phyloP scores from a whole-genome alignment of 140 eudicot genomes.

The Bidens hawaiensis region DNA sequence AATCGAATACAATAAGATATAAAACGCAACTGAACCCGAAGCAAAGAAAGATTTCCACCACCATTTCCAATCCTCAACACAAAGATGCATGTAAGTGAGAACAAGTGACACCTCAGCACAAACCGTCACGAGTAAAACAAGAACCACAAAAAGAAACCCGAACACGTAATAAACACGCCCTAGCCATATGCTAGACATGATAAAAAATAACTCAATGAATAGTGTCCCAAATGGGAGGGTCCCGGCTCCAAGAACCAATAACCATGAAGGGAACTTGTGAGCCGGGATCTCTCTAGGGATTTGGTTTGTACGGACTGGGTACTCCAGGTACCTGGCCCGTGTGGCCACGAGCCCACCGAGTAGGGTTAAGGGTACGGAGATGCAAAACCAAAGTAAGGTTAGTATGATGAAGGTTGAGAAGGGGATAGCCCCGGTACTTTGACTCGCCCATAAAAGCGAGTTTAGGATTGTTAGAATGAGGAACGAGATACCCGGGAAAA shows the following conservation, averaged over 20 bases:
- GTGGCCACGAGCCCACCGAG: slow-evolving; percentile 39
- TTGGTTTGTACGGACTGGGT: slow-evolving; percentile 45
- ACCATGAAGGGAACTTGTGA: slow-evolving; percentile 46
- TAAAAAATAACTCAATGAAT: slow-evolving; percentile 51
- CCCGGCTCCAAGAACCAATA: slow-evolving; percentile 38
- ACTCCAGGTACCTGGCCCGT: slow-evolving; percentile 32
- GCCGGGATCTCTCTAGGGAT: slow-evolving; percentile 51
- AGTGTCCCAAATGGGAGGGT: slow-evolving; percentile 54
- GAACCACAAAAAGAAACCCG: slow-evolving; percentile 41
- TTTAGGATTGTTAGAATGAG: slow-evolving; percentile 38
- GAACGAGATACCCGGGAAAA: slow-evolving; percentile 48
- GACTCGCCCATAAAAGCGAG: slow-evolving; percentile 41
- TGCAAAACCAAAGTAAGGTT: slow-evolving; percentile 50
- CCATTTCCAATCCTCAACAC: slow-evolving; percentile 64
- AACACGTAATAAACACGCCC: slow-evolving; percentile 52
- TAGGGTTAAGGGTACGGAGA: slow-evolving; percentile 38
- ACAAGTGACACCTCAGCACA: slow-evolving; percentile 56
- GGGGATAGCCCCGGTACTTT: slow-evolving; percentile 55
- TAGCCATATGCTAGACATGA: slow-evolving; percentile 60
- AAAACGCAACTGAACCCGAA: slow-evolving; percentile 47
- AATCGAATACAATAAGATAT: slow-evolving; percentile 39
- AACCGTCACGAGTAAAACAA: slow-evolving; percentile 37
- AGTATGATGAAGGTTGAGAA: slow-evolving; percentile 39
- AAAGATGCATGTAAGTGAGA: slow-evolving; percentile 53
- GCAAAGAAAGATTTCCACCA: slow-evolving; percentile 62